Percentiles rank a stretch among this genome's conserved stretches.
phyloP scores from a whole-genome alignment of 2,329 filamentous ascomycete species.

The Ceratocystis cacaofunesta region DNA sequence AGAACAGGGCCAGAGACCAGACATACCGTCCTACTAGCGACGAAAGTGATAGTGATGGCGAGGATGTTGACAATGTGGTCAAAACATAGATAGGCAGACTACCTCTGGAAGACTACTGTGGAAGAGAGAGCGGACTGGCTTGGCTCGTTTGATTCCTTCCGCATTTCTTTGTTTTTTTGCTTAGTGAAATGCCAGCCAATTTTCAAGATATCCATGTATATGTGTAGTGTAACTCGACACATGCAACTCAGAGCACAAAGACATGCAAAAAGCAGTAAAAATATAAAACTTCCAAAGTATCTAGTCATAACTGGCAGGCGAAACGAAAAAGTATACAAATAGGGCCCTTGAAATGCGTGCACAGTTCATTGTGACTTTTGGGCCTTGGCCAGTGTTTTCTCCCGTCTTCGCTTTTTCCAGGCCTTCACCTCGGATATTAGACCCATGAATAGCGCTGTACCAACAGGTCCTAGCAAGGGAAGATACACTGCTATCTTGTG shows the following conservation, averaged over 20 bases:
- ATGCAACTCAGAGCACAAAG: too few species aligned
- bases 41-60: neutral
- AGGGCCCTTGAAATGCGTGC: neutral
- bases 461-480: slow-evolving; percentile 76
- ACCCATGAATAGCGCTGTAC: slow-evolving; percentile 75
- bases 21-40: neutral
- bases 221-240: too few species aligned
- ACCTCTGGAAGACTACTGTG: too few species aligned
- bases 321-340: neutral
- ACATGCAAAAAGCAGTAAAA: neutral
- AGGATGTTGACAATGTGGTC: neutral
- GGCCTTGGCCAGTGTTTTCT: slow-evolving; percentile 26
- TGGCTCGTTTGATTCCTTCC: too few species aligned
- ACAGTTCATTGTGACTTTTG: slow-evolving; percentile 25
- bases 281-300: neutral
- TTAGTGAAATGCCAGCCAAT: too few species aligned
- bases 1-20: neutral
- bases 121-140: too few species aligned
- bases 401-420: slow-evolving; percentile 35
- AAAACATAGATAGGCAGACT: neutral
- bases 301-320: neutral
- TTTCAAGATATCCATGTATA: too few species aligned
- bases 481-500: slow-evolving; percentile 96
- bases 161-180: too few species aligned
- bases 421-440: slow-evolving; percentile 66